These are phyloP conservation scores for Apophysomyces ossiformis DNA, from an alignment of 371 early-diverging fungal genomes.

Conservation along the genomic window DNA sequence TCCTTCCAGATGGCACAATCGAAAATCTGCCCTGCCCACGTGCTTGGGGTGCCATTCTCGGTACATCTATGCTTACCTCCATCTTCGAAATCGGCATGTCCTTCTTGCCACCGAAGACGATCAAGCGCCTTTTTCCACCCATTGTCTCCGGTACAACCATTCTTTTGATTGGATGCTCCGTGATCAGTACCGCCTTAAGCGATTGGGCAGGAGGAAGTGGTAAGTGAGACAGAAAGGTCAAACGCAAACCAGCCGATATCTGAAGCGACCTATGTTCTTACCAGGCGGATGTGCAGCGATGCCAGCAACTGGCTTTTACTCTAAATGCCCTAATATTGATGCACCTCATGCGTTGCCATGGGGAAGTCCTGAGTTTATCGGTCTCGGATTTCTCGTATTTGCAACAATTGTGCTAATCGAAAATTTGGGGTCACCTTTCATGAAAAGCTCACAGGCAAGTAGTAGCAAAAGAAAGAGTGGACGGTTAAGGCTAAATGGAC, in stretches of 20 bases:
- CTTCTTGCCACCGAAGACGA: conserved; percentile 59
- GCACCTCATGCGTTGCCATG: conserved; percentile 66
- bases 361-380: conserved; percentile 66
- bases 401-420: conserved; percentile 63
- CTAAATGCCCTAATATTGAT: conserved; percentile 55
- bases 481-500: not conserved
- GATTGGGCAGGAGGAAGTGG: conserved; percentile 68
- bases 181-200: conserved; percentile 56
- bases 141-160: conserved; percentile 66
- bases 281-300: conserved; percentile 35
- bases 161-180: conserved; percentile 61
- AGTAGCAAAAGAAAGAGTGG: not conserved
- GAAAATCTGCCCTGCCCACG: conserved; percentile 55
- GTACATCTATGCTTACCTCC: conserved; percentile 62
- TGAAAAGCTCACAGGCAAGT: conserved; percentile 61
- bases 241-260: too few relatives aligned
- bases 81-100: conserved; percentile 59
- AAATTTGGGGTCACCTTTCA: conserved; percentile 67
- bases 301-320: conserved; percentile 58
- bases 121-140: conserved; percentile 63
- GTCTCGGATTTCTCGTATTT: conserved; percentile 67
- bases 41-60: conserved; percentile 65
- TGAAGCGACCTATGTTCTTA: too few relatives aligned
- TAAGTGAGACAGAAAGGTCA: not conserved
- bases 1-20: conserved; percentile 46